Base-by-base conservation (phyloP, 345 rosid genomes). In the Pistacia vera region DNA sequence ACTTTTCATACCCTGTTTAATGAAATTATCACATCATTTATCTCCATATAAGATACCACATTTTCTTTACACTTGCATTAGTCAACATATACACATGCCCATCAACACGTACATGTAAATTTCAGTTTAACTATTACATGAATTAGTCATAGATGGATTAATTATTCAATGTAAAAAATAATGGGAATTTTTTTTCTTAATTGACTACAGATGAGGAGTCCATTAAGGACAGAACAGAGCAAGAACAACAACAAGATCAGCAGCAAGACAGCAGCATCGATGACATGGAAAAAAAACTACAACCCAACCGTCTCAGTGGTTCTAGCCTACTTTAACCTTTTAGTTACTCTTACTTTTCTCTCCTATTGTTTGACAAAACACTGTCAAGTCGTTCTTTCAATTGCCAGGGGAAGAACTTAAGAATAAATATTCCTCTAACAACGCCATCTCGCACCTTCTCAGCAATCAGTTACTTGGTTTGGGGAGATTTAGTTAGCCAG, bases 361-460 rank as follows among this genome's bases (percentile, higher is more conserved):
- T n/a, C n/a, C n/a, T n/a, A n/a, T n/a, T n/a, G n/a, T n/a, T n/a
- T n/a, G n/a, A n/a, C 16, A 84, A 83, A 70, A 81, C 84, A n/a
- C 86, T 84, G 5, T 85, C 97, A 1, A 83, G 88, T 66, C 83
- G 85, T 20, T 86, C 81, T 35, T 87, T 92, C 86, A 83, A 72
- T 75, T 88, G 86, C 75, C 95, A 92, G 11, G 97, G 98, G 74
- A 97, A 90, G 87, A 94, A 83, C 81, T 63, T 97, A 56, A 89
- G 84, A 87, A 87, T 97, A 44, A 91, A 92, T 77, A 92, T 96
- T 80, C 99, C 99, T 76, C 79, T 91, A 57, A 90, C 97, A 58
- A 96, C 90, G 0, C 99, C 97, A 5, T 81, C 94, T 46, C 91
- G 95, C 0, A 90, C 97, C 67, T 83, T 96, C 78, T 93, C 97